Conservation (phyloP, 306 rosid species). For the Arachis stenosperma region DNA sequence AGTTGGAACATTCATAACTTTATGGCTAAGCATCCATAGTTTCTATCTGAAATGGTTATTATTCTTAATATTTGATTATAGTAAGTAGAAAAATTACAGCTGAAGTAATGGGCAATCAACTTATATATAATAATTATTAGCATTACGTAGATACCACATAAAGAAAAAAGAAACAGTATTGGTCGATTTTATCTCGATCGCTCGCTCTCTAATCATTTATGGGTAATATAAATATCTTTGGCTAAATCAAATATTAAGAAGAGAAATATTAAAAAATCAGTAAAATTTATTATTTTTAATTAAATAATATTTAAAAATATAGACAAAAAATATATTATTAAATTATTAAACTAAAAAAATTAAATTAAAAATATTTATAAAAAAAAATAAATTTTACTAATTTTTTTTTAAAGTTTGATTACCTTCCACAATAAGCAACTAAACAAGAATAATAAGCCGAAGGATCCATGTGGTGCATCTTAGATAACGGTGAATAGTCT, state of each 20-base stretch:
- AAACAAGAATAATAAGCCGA: conserved; percentile 7
- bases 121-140: background rate
- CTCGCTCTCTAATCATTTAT: background rate
- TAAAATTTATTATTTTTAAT: too few relatives aligned
- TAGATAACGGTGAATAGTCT: conserved; percentile 5
- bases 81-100: background rate
- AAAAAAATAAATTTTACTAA: too few relatives aligned
- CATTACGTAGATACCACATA: background rate
- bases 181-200: background rate
- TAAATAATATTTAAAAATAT: too few relatives aligned
- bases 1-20: background rate
- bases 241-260: background rate
- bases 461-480: conserved; percentile 40
- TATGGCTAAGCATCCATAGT: background rate
- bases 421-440: conserved; percentile 14
- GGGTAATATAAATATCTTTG: background rate
- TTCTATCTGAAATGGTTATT: background rate
- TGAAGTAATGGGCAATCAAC: conserved; percentile 4
- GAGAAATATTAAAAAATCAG: too few relatives aligned
- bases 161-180: background rate
- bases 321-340: too few relatives aligned
- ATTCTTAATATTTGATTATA: background rate
- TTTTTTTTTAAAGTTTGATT: background rate
- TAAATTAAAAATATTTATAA: too few relatives aligned
- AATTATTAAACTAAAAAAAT: too few relatives aligned